Base-by-base conservation (phyloP, 345 rosid species). In the Sonneratia alba region DNA sequence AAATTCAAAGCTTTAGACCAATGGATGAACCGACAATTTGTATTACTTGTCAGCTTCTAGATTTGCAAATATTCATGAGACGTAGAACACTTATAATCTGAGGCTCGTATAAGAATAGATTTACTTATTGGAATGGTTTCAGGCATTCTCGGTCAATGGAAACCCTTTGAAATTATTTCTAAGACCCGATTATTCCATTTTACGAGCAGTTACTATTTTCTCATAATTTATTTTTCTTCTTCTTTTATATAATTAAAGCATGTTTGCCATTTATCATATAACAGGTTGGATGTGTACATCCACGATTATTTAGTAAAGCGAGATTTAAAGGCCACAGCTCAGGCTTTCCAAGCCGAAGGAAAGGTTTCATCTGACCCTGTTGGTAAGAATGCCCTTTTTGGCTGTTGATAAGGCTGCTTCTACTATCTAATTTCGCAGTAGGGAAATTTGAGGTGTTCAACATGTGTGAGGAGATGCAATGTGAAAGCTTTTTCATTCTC, bases 321-420 rank as follows among this genome's bases (percentile, higher is more conserved):
- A 73, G 99, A 92, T 76, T 78, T 95, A 73, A 95, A 95, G 87
- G 92, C 92, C 71, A 87, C 97, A 71, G 99, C 99, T 71, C 97
- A 90, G 85, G 97, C 99, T 75, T 95, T 95, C 81, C 97, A 90
- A 81, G 88, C 93, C 43, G 99, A 92, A 86, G 97, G 97, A 61
- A 92, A 95, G 84, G 97, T 95, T 32, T 92, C 99, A 18, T 89
- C 97, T 45, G 99, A 95, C 80, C 99, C 99, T 70, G 99, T 95
- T 13, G 99, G 99, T 87, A 79, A 77, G 93, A 70, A 56, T 57
- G 43, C 19, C 6, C 6, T 57, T 57, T 57, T 57, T 57, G 11
- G 34, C 13, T 57, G 1, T 7, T 7, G 10, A 57, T 19, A n/a
- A 57, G 7, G 32, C 32, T 7, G 13, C 63, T 22, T 22, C 21